Conservation (phyloP, 169 alveolate species). For the Plasmodium vinckei region DNA sequence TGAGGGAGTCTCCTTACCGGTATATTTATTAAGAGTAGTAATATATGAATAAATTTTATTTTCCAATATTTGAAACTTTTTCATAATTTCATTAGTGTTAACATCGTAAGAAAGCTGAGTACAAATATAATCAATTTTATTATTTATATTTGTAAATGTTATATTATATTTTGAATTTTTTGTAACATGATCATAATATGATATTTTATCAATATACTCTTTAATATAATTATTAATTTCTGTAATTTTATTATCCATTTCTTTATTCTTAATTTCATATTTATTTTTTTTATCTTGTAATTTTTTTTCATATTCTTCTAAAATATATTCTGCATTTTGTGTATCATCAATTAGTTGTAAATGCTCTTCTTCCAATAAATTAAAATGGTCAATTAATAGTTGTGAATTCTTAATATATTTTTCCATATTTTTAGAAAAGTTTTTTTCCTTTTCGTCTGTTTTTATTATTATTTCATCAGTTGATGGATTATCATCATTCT, state of each 20-base stretch:
- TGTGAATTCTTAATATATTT: slow-evolving; percentile 62
- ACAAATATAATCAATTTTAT: slow-evolving; percentile 63
- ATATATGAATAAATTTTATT: slow-evolving; percentile 61
- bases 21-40: slow-evolving; percentile 57
- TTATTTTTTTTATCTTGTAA: slow-evolving; percentile 41
- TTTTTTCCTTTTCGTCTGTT: background rate
- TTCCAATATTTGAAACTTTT: slow-evolving; percentile 59
- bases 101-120: slow-evolving; percentile 54
- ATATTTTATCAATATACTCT: slow-evolving; percentile 27
- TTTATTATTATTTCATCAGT: background rate
- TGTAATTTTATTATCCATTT: slow-evolving; percentile 37
- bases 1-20: slow-evolving; percentile 10
- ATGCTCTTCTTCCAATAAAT: slow-evolving; percentile 61
- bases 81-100: slow-evolving; percentile 65
- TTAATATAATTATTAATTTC: slow-evolving; percentile 27
- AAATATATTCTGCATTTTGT: slow-evolving; percentile 59
- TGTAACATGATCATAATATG: slow-evolving; percentile 22
- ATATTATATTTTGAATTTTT: slow-evolving; percentile 38
- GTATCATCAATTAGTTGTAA: slow-evolving; percentile 70
- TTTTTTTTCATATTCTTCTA: slow-evolving; percentile 65
- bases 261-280: slow-evolving; percentile 17
- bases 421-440: slow-evolving; percentile 26
- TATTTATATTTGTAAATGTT: slow-evolving; percentile 42
- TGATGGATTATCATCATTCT: slow-evolving; percentile 2
- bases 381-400: slow-evolving; percentile 52